These are phyloP conservation scores for Cordyceps fumosorosea DNA, from an alignment of 2,329 filamentous ascomycete species.

Conservation along the genomic window DNA sequence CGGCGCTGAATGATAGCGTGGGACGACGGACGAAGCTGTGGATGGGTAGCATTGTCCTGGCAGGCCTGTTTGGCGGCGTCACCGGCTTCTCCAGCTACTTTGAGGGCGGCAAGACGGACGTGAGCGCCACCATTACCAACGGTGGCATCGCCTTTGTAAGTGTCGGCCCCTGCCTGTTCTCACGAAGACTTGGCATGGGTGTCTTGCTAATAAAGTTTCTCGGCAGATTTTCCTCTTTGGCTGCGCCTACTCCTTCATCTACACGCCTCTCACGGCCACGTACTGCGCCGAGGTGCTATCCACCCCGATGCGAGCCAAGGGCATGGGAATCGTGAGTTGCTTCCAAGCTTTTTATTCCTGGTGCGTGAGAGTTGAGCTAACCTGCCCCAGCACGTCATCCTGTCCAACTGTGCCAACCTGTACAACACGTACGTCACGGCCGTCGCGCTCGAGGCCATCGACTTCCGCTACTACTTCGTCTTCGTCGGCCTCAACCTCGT, in stretches of 20 bases:
- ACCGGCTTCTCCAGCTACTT: slow-evolving; percentile 39
- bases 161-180: background rate
- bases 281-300: slow-evolving; percentile 29
- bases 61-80: slow-evolving; percentile 40
- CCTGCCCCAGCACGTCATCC: slow-evolving; percentile 16
- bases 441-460: slow-evolving; percentile 24
- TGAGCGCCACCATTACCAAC: slow-evolving; percentile 31
- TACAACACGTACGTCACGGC: slow-evolving; percentile 28
- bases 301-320: slow-evolving; percentile 28
- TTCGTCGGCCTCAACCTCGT: slow-evolving; percentile 26
- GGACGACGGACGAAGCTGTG: slow-evolving; percentile 39
- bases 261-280: slow-evolving; percentile 38
- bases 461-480: slow-evolving; percentile 27
- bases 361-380: background rate
- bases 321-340: slow-evolving; percentile 26
- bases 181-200: background rate
- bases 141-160: slow-evolving; percentile 40
- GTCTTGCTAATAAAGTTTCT: background rate
- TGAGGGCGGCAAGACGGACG: slow-evolving; percentile 25
- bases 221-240: slow-evolving; percentile 43
- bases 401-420: slow-evolving; percentile 26
- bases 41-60: slow-evolving; percentile 40
- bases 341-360: background rate
- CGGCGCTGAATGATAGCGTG: slow-evolving; percentile 25
- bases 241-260: slow-evolving; percentile 44